Percentiles rank a stretch among this genome's conserved stretches.
phyloP scores from a whole-genome alignment of 805 yeast species.

The Zygoascus flipseniorum region DNA sequence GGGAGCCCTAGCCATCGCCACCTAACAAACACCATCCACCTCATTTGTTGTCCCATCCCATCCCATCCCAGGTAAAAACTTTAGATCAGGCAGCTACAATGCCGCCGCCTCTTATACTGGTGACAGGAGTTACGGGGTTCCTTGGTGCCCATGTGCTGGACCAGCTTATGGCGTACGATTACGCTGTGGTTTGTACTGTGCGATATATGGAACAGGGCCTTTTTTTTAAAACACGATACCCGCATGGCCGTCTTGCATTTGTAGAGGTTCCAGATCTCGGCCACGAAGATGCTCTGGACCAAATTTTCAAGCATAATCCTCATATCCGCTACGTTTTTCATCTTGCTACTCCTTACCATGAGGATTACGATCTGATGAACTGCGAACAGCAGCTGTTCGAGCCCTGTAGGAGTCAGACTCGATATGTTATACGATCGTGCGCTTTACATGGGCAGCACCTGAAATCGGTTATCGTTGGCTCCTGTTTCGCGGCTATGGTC shows the following conservation, averaged over 20 bases:
- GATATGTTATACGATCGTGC: conserved; percentile 42
- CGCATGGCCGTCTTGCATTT: conserved; percentile 32
- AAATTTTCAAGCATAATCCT: conserved; percentile 32
- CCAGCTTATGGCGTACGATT: conserved; percentile 32
- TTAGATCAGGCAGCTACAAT: too few species aligned
- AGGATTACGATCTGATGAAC: conserved; percentile 18
- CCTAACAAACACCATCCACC: background rate
- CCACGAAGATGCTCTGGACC: conserved; percentile 26
- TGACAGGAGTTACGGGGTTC: conserved; percentile 45
- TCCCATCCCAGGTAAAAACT: too few species aligned
- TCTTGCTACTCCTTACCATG: conserved; percentile 47
- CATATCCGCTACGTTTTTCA: conserved; percentile 47
- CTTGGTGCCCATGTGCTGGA: conserved; percentile 39
- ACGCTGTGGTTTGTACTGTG: conserved; percentile 39
- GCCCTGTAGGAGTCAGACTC: conserved; percentile 52
- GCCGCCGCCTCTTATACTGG: conserved; percentile 22
- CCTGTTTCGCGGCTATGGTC: conserved; percentile 44
- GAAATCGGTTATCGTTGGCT: conserved; percentile 43
- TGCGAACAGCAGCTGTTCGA: conserved; percentile 41
- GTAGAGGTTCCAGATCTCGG: conserved; percentile 43
- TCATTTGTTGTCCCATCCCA: background rate
- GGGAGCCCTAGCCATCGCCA: background rate
- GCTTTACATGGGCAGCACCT: conserved; percentile 34
- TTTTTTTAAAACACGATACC: conserved; percentile 25
- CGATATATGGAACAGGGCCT: conserved; percentile 34